Evolutionary conservation across 441 rosid species (phyloP), one percentile per base, ranked within the genome.

Genomic region (Daphne laureola): DNA sequence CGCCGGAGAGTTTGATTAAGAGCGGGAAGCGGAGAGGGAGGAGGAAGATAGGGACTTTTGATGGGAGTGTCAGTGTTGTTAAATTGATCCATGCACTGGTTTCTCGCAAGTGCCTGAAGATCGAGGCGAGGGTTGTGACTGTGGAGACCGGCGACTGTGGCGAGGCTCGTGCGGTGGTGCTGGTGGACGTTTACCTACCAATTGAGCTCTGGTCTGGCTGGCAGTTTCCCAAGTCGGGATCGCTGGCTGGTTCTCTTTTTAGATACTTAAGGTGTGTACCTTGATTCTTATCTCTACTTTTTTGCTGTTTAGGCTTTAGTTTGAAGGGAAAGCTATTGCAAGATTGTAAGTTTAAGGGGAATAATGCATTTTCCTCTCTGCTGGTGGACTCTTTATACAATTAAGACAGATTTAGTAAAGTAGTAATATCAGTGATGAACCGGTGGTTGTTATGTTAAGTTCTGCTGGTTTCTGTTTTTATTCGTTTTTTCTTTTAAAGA

Each of bases 21-120:
- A 59, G 62, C 17, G 61, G 45, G 1, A 64, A 49, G 65, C 75
- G 52, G 68, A 75, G 68, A 60, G 57, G 35, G 63, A 51, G 62
- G 49, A 70, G 65, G 73, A 78, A 73, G 65, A 62, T 82, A 4
- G 98, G 96, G 3, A 57, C 78, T 82, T 90, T 87, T 57, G 73
- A 84, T 46, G 95, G 96, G 36, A 88, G 98, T 66, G 43, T 77
- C 11, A 86, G 96, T 64, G 87, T 86, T 18, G 83, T 86, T 48
- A 78, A 73, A 14, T 86, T 80, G 62, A 74, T 86, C 53, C 80
- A 71, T 17, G 76, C 89, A 23, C 66, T 91, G 61, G 84, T 79
- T 3, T 14, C 56, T 5, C 67, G 66, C 55, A 82, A 58, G 67
- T 84, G 96, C 65, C n/a, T 91, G 67, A 76, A 67, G 71, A 70